These are phyloP conservation scores for Nicotiana undulata DNA, from an alignment of 257 asterid species.

Conservation along the genomic window DNA sequence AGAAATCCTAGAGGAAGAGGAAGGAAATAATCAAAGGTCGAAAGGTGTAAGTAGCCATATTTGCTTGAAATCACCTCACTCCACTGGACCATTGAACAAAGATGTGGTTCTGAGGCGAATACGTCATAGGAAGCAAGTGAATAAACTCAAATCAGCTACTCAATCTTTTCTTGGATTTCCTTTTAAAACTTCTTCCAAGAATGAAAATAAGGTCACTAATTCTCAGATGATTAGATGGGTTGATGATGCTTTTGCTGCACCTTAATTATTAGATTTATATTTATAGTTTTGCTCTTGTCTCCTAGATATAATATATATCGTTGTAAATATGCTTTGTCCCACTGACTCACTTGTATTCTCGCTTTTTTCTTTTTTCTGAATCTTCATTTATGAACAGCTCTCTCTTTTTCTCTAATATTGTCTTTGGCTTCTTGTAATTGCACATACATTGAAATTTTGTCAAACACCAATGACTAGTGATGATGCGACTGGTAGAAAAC, in stretches of 20 bases:
- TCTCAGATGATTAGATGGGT: constrained; percentile 41
- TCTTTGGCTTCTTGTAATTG: neutral
- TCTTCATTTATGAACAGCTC: neutral
- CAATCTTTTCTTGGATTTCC: constrained; percentile 35
- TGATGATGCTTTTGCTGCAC: constrained; percentile 78
- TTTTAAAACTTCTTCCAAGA: constrained; percentile 7
- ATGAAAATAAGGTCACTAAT: neutral
- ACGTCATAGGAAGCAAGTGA: constrained; percentile 60
- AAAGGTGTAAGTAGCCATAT: constrained; percentile 29
- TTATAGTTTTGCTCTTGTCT: neutral
- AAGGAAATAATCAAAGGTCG: neutral
- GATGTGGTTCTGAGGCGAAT: constrained; percentile 56
- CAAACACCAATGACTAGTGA: neutral
- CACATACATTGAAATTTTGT: neutral
- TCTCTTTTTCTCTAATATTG: neutral
- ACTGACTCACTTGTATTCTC: neutral
- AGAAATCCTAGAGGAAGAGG: constrained; percentile 4
- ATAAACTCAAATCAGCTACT: constrained; percentile 35
- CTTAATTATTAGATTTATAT: constrained; percentile 7
- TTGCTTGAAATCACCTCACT: constrained; percentile 32
- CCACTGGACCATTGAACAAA: constrained; percentile 39
- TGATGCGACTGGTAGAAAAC: neutral
- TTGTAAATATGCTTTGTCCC: neutral
- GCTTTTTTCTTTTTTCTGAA: neutral
- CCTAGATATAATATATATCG: neutral